Conservation (phyloP, 2,329 filamentous ascomycete genomes). For the Aspergillus aculeatinus region DNA sequence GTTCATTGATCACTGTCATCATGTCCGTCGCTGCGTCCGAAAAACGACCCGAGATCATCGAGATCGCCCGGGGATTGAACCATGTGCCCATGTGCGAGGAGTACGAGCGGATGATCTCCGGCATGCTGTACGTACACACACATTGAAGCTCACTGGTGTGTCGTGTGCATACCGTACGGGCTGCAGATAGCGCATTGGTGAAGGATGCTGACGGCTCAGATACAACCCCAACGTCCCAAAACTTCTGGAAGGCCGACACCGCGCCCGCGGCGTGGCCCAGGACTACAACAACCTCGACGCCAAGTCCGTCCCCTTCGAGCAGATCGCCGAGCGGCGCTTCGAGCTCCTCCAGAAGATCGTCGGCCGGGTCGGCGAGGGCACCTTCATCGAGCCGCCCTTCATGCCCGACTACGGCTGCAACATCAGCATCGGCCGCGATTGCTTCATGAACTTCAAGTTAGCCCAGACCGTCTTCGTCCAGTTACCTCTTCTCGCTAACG, state of each 20-base stretch:
- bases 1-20: background rate
- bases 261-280: constrained; percentile 25
- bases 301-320: constrained; percentile 26
- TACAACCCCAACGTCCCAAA: constrained; percentile 31
- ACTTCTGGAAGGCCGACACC: constrained; percentile 30
- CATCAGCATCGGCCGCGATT: constrained; percentile 30
- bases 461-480: background rate
- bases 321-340: constrained; percentile 26
- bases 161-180: background rate
- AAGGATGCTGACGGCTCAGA: constrained; percentile 16
- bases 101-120: constrained; percentile 38
- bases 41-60: constrained; percentile 33
- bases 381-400: constrained; percentile 35
- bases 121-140: constrained; percentile 32
- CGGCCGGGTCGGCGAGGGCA: constrained; percentile 29
- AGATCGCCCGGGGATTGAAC: constrained; percentile 27
- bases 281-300: constrained; percentile 34
- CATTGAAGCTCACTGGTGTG: background rate
- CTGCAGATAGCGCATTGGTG: background rate
- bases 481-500: background rate
- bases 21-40: constrained; percentile 20
- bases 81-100: constrained; percentile 34
- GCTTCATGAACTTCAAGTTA: constrained; percentile 36
- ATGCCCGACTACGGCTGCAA: constrained; percentile 36
- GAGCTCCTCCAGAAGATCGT: constrained; percentile 29